These are phyloP conservation scores for Pseudogymnoascus sp. DNA, from an alignment of 2,329 filamentous ascomycete genomes.

Conservation along the genomic window DNA sequence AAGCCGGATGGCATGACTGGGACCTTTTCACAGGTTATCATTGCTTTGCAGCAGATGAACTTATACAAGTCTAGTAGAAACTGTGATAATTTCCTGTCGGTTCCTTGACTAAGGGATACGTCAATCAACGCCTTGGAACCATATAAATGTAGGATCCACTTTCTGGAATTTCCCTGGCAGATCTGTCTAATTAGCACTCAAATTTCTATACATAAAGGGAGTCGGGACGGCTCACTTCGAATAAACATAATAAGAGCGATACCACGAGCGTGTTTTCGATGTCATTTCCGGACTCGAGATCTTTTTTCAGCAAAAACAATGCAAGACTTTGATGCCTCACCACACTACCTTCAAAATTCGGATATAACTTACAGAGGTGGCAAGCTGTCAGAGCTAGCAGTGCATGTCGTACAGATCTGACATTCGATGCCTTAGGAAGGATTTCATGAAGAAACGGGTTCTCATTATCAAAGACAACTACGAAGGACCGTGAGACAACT, in stretches of 20 bases:
- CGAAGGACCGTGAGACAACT: slow-evolving; percentile 6
- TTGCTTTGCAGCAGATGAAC: slow-evolving; percentile 7
- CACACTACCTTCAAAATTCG: slow-evolving; percentile 6
- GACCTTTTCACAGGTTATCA: background rate
- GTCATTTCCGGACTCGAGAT: background rate
- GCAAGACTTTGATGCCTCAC: slow-evolving; percentile 8
- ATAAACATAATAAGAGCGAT: slow-evolving; percentile 8
- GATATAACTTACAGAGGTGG: slow-evolving; percentile 11
- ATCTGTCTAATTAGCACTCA: slow-evolving; percentile 4
- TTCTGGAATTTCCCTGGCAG: slow-evolving; percentile 10
- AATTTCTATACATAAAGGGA: background rate
- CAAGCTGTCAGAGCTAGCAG: slow-evolving; percentile 7
- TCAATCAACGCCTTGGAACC: slow-evolving; percentile 7
- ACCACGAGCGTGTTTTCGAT: background rate
- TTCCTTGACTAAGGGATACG: background rate
- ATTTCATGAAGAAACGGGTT: slow-evolving; percentile 8
- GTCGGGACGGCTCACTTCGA: slow-evolving; percentile 5
- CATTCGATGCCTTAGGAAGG: slow-evolving; percentile 8
- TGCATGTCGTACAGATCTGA: slow-evolving; percentile 3
- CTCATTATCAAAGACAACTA: slow-evolving; percentile 8
- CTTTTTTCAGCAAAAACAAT: slow-evolving; percentile 3
- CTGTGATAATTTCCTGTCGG: background rate
- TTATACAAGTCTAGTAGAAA: slow-evolving; percentile 10
- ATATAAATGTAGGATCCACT: slow-evolving; percentile 10
- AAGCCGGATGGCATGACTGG: background rate